A percentile compares a stretch with the other conserved stretches of the same genome.
Conservation (phyloP, 108 stramenopile genomes). For the Cyclotella distinguenda region DNA sequence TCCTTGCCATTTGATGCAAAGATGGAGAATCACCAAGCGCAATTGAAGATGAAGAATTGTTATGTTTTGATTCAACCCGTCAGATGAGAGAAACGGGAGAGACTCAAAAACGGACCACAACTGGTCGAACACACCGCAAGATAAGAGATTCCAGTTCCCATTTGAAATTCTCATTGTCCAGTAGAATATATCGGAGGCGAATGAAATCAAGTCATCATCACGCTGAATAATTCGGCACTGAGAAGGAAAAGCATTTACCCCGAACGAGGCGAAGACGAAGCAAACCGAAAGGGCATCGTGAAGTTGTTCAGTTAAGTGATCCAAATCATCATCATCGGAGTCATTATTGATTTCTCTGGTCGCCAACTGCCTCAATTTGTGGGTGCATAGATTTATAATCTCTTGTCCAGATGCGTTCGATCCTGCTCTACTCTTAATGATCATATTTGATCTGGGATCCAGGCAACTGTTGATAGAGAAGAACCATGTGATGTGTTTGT, state of each 20-base stretch:
- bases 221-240: slow-evolving; percentile 12
- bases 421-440: not conserved
- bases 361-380: slow-evolving; percentile 20
- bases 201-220: slow-evolving; percentile 22
- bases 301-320: slow-evolving; percentile 4
- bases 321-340: not conserved
- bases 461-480: slow-evolving; percentile 14
- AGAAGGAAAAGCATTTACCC: not conserved
- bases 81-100: slow-evolving; percentile 5
- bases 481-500: slow-evolving; percentile 20
- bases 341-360: not conserved
- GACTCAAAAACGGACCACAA: slow-evolving; percentile 38
- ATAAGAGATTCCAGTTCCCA: slow-evolving; percentile 15
- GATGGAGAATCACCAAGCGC: slow-evolving; percentile 24
- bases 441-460: slow-evolving; percentile 6
- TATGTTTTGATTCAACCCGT: not conserved
- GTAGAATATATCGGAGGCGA: slow-evolving; percentile 22
- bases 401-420: slow-evolving; percentile 18
- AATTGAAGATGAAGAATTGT: slow-evolving; percentile 14
- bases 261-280: slow-evolving; percentile 28
- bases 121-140: slow-evolving; percentile 14
- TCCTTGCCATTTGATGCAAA: slow-evolving; percentile 33
- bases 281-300: slow-evolving; percentile 26
- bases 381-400: slow-evolving; percentile 27
- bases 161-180: slow-evolving; percentile 15